phyloP scores from a whole-genome alignment of 306 rosid species.

The Styphnolobium japonicum region DNA sequence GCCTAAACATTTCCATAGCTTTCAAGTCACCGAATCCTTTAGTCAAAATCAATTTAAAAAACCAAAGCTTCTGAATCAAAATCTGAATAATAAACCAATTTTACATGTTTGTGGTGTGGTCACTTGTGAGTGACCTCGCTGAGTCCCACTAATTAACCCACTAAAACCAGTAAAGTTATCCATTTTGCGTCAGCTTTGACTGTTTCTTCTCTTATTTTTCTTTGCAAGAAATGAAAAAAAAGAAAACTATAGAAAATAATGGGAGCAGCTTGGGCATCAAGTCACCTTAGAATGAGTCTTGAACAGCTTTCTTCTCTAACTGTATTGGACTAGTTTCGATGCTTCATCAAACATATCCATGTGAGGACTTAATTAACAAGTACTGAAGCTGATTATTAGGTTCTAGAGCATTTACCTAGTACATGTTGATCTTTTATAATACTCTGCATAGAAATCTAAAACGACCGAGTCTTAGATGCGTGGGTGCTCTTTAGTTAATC shows the following conservation, averaged over 20 bases:
- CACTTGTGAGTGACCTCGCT: slow-evolving; percentile 8
- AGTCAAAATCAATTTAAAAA: slow-evolving; percentile 31
- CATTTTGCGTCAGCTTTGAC: not conserved
- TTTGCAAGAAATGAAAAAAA: not conserved
- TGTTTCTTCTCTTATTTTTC: not conserved
- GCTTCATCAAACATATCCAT: slow-evolving; percentile 30
- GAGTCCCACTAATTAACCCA: not conserved
- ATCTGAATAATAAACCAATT: not conserved
- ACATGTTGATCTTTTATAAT: slow-evolving; percentile 30
- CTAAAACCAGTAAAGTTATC: not conserved
- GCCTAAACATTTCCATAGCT: slow-evolving; percentile 28
- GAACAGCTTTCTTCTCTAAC: not conserved
- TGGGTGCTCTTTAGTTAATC: slow-evolving; percentile 8
- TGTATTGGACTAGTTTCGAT: slow-evolving; percentile 17
- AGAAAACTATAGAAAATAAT: not conserved
- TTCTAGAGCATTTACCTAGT: slow-evolving; percentile 20
- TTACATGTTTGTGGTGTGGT: not conserved
- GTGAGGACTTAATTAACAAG: slow-evolving; percentile 20
- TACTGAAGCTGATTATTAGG: not conserved
- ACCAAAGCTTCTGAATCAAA: not conserved
- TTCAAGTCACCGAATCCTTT: slow-evolving; percentile 34
- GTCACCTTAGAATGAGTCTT: not conserved
- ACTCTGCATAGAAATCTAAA: slow-evolving; percentile 18
- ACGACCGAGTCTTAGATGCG: slow-evolving; percentile 32
- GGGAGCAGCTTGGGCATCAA: slow-evolving; percentile 7